phyloP scores from a whole-genome alignment of 495 filamentous ascomycete species.

The Margaritispora aquatica region DNA sequence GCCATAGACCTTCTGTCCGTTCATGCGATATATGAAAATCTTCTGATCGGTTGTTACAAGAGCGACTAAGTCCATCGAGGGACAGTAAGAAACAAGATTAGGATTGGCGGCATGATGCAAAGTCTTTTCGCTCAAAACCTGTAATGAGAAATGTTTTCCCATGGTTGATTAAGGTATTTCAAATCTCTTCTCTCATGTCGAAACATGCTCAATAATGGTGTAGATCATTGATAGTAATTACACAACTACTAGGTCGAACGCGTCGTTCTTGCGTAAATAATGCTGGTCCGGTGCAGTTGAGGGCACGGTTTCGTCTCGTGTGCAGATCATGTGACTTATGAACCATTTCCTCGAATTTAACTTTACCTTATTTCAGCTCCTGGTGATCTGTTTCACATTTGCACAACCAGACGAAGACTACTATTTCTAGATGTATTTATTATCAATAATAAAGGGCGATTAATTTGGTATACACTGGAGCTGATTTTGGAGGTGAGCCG shows the following conservation, averaged over 20 bases:
- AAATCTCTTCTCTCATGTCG: not conserved
- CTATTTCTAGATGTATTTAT: too few species aligned
- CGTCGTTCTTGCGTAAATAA: not conserved
- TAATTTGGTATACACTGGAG: too few species aligned
- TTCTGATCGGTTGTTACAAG: constrained; percentile 60
- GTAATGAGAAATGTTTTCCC: constrained; percentile 24
- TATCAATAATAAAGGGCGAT: too few species aligned
- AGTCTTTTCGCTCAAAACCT: constrained; percentile 36
- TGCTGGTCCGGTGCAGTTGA: not conserved
- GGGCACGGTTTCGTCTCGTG: not conserved
- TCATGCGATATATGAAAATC: constrained; percentile 59
- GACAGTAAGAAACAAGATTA: constrained; percentile 62
- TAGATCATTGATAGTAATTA: too few species aligned
- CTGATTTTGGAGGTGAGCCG: too few species aligned
- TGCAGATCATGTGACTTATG: not conserved
- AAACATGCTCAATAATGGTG: too few species aligned
- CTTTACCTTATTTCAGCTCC: too few species aligned
- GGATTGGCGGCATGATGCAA: constrained; percentile 28
- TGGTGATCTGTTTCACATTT: too few species aligned
- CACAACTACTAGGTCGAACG: not conserved
- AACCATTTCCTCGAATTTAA: too few species aligned
- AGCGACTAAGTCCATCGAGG: constrained; percentile 73
- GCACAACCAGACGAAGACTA: too few species aligned
- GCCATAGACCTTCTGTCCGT: constrained; percentile 64
- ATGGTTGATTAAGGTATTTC: too few species aligned